Evolutionary conservation across 2,329 filamentous ascomycete species (phyloP), one percentile per base, ranked within the genome.

Genomic region (Herpotrichia juniperi): DNA sequence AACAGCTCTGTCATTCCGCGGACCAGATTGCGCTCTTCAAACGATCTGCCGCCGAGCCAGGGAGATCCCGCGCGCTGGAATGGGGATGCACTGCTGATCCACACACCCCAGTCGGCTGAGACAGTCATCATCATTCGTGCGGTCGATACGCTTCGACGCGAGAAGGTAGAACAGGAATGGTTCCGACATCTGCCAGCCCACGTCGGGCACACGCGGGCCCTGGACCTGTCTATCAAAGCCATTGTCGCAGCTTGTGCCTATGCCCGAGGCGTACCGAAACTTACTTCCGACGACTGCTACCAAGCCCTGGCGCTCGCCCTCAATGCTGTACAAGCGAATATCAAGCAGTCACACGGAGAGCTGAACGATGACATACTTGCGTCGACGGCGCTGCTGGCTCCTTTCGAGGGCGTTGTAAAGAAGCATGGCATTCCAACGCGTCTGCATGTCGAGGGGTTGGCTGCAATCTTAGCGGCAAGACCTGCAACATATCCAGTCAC

Each of bases 201-300:
- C 40, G 51, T 57, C 16, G 57, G 57, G 26, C 37, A 59, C 48
- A 55, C 48, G n/a, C 51, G 2, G 24, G 54, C 54, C 37, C 51
- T 59, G 37, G 54, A 57, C 46, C 44, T 59, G 10, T 59, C 57
- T 37, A 55, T 53, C 25, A 53, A 59, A 55, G 57, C 57, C 26
- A 30, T 55, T 43, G 57, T 59, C 44, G 51, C 57, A 34, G 57
- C 54, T 47, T 60, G 57, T 39, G 51, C 52, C 26, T 60, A 58
- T 42, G 43, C 50, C 40, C 46, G 48, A 51, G 35, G 51, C n/a
- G 45, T 52, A 30, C 53, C 53, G 16, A 52, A 50, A 47, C 45
- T 59, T 42, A 59, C 53, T 46, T 50, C 56, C 39, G 45, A 51
- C 30, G 48, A 57, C 46, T 59, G 56, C 50, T 59, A 54, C 46